Base-by-base conservation (phyloP, 768 basidiomycete genomes). In the Asterophora lycoperdoides region DNA sequence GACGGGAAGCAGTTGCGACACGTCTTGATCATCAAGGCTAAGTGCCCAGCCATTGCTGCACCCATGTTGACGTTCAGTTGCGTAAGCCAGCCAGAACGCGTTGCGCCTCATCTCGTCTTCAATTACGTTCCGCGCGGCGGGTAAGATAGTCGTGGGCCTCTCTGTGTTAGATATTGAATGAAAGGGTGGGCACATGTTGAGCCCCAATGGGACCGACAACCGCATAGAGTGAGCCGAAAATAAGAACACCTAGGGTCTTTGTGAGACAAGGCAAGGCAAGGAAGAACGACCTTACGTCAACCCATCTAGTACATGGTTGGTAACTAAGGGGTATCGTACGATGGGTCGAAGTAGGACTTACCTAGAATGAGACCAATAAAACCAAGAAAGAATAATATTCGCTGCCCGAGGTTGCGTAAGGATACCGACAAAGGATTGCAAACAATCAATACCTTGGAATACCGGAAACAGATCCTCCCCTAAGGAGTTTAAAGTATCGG, bases 51-150 rank as follows among this genome's bases (percentile, higher is more conserved):
- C 83, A 56, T 86, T 87, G 28, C 79, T 78, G 51, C 75, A 77
- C 5, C 84, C 80, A 48, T 80, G 78, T 52, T 82, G 76, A 20
- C 86, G 78, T 55, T 89, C 87, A 38, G 74, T 69, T 5, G 81
- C 73, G 60, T 88, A 89, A 8, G 84, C 80, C 39, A 85, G 58
- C 80, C 86, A 90, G 57, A 88, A 87, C 1, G 79, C 72, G 56
- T 89, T 89, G 46, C 86, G 72, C 42, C 88, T 74, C 34, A 70
- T 79, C 63, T 89, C 88, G 29, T 84, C 84, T 61, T 89, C 87
- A 6, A 82, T 68, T 1, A 79, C 75, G 28, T 75, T 81, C 37
- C 72, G 70, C n/a, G 85, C 79, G 3, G 79, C 71, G 0, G 75
- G 70, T 13, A 88, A 60, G 44, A 88, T 76, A 6, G 84, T 79